Percentiles rank a stretch among this genome's conserved stretches.
Conservation (phyloP, 495 filamentous ascomycete genomes). For the Aspergillus kassunensis region DNA sequence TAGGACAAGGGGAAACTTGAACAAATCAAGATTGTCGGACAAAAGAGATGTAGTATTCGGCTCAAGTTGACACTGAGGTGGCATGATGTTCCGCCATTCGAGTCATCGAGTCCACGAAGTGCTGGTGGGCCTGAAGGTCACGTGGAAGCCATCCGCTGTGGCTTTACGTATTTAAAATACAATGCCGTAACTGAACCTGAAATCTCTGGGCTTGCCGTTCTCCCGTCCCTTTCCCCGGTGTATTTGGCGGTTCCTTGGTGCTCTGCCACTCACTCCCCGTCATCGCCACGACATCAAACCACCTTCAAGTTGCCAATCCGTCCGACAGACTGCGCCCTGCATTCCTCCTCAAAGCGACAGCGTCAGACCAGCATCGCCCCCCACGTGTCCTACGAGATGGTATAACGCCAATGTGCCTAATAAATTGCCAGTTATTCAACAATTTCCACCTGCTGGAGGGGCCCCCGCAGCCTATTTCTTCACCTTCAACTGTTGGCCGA, state of each 20-base stretch:
- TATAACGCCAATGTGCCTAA: slow-evolving; percentile 10
- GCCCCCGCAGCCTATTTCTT: slow-evolving; percentile 9
- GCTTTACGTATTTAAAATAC: slow-evolving; percentile 4
- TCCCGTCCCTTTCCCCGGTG: slow-evolving; percentile 2
- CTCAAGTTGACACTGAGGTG: slow-evolving; percentile 1
- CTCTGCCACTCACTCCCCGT: slow-evolving; percentile 20
- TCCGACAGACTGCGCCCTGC: slow-evolving; percentile 4
- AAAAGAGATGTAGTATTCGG: background rate
- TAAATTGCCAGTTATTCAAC: slow-evolving; percentile 11
- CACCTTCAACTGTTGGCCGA: slow-evolving; percentile 3
- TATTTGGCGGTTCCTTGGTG: slow-evolving; percentile 2
- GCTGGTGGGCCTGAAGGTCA: background rate
- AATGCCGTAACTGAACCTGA: background rate
- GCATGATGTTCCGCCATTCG: background rate
- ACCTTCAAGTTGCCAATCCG: background rate
- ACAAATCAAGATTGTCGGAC: background rate
- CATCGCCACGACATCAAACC: slow-evolving; percentile 6
- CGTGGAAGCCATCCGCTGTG: slow-evolving; percentile 1
- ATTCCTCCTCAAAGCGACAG: slow-evolving; percentile 8
- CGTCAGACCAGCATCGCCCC: background rate
- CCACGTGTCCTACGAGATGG: slow-evolving; percentile 4
- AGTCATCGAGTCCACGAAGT: background rate
- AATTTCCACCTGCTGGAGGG: slow-evolving; percentile 12
- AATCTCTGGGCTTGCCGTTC: background rate
- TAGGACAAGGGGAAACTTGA: background rate